Percentiles rank a stretch among this genome's conserved stretches.
These are phyloP conservation scores for Russula emetica DNA, from an alignment of 768 basidiomycete genomes.

Conservation along the genomic window DNA sequence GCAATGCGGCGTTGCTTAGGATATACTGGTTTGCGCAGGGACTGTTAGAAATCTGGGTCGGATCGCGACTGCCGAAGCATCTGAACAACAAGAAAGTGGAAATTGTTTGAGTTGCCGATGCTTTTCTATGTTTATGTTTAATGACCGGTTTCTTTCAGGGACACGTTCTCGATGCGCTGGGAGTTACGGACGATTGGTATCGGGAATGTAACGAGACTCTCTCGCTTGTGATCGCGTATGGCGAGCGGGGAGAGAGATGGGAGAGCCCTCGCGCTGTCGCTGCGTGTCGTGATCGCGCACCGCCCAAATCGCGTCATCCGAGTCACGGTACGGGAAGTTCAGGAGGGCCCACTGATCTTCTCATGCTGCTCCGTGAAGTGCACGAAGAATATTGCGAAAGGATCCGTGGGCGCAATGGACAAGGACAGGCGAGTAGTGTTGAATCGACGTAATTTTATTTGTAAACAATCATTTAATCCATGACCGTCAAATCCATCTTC, in stretches of 20 bases:
- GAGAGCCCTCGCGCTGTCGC: slow-evolving; percentile 18
- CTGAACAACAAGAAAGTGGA: slow-evolving; percentile 12
- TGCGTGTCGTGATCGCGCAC: slow-evolving; percentile 16
- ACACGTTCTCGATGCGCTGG: slow-evolving; percentile 18
- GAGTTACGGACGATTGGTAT: slow-evolving; percentile 22
- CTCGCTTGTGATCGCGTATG: slow-evolving; percentile 19
- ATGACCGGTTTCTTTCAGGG: not conserved
- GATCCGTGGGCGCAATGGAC: not conserved
- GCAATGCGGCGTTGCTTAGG: slow-evolving; percentile 18
- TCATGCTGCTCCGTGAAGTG: slow-evolving; percentile 15
- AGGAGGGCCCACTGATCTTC: slow-evolving; percentile 17
- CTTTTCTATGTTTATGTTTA: too few species aligned
- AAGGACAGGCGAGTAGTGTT: not conserved
- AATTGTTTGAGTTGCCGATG: slow-evolving; percentile 4
- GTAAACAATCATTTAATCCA: too few species aligned
- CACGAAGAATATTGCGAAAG: slow-evolving; percentile 19
- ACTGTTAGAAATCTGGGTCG: slow-evolving; percentile 15
- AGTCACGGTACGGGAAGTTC: not conserved
- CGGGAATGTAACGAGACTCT: slow-evolving; percentile 23
- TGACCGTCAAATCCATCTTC: too few species aligned
- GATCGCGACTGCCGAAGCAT: slow-evolving; percentile 10
- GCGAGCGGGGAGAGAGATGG: slow-evolving; percentile 10
- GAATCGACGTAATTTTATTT: not conserved
- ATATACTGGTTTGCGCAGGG: slow-evolving; percentile 22
- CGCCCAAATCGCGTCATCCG: slow-evolving; percentile 8